These are phyloP conservation scores for Hyaloperonospora brassicae DNA, from an alignment of 352 stramenopile genomes.

Conservation along the genomic window DNA sequence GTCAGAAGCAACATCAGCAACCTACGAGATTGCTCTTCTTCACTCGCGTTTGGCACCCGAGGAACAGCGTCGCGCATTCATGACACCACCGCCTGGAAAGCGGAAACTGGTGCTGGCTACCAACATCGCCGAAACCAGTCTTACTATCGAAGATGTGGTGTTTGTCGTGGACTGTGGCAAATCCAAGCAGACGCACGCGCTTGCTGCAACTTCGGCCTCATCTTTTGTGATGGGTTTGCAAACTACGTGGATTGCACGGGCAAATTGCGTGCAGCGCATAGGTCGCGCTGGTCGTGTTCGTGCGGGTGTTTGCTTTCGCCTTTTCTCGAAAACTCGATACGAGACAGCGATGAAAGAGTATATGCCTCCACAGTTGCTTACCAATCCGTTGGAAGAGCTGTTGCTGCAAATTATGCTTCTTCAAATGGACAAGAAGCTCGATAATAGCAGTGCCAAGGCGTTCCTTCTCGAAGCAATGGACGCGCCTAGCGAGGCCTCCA, in stretches of 20 bases:
- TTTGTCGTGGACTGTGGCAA: conserved; percentile 86
- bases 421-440: conserved; percentile 66
- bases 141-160: conserved; percentile 94
- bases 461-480: conserved; percentile 92
- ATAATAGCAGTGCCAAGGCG: conserved; percentile 52
- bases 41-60: conserved; percentile 64
- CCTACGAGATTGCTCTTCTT: conserved; percentile 64
- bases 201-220: conserved; percentile 56
- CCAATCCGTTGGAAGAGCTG: conserved; percentile 62
- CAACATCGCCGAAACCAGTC: conserved; percentile 94
- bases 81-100: conserved; percentile 47
- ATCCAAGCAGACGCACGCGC: conserved; percentile 65
- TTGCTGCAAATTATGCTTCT: conserved; percentile 72
- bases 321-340: conserved; percentile 60
- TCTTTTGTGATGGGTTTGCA: conserved; percentile 85
- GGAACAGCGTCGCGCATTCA: conserved; percentile 65
- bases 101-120: conserved; percentile 87
- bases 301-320: conserved; percentile 88
- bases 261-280: conserved; percentile 85
- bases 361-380: conserved; percentile 67
- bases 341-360: conserved; percentile 68
- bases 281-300: conserved; percentile 90
- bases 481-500: conserved; percentile 83
- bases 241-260: conserved; percentile 82
- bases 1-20: conserved; percentile 37